Evolutionary conservation across 768 basidiomycete species (phyloP).

Genomic region (Fomitopsis serialis): DNA sequence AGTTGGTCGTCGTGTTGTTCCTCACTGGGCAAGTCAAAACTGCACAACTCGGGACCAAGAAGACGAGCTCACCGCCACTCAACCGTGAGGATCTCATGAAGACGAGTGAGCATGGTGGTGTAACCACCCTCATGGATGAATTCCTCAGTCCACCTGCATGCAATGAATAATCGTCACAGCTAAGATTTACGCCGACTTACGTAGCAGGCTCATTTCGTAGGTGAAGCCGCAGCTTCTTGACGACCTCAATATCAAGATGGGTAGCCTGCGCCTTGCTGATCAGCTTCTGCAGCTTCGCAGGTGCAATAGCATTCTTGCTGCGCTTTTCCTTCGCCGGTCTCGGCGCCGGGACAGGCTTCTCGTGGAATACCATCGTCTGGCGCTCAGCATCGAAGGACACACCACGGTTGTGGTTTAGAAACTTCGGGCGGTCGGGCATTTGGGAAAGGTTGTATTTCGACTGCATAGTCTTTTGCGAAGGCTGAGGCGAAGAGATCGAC

Average conservation of each 20-base stretch:
- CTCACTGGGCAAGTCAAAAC: slow-evolving; percentile 51
- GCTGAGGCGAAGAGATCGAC: slow-evolving; percentile 53
- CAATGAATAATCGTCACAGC: background rate
- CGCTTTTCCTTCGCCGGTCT: slow-evolving; percentile 49
- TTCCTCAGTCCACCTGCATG: slow-evolving; percentile 77
- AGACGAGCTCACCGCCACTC: slow-evolving; percentile 83
- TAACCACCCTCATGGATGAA: slow-evolving; percentile 87
- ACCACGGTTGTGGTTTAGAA: slow-evolving; percentile 34
- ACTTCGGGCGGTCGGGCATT: slow-evolving; percentile 1
- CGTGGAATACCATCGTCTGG: background rate
- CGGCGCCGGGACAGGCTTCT: slow-evolving; percentile 4
- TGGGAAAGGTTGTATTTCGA: slow-evolving; percentile 10
- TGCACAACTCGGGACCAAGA: background rate
- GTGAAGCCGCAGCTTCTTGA: slow-evolving; percentile 84
- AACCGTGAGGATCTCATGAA: slow-evolving; percentile 89
- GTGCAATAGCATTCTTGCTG: slow-evolving; percentile 35
- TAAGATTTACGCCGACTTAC: slow-evolving; percentile 32
- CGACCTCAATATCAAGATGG: slow-evolving; percentile 74
- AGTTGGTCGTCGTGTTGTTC: slow-evolving; percentile 98
- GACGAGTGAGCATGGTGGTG: slow-evolving; percentile 68
- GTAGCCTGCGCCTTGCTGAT: slow-evolving; percentile 65
- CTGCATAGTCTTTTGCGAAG: slow-evolving; percentile 16
- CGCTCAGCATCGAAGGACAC: slow-evolving; percentile 49
- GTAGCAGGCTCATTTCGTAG: slow-evolving; percentile 88
- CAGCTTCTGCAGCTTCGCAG: slow-evolving; percentile 62